These are phyloP conservation scores for Leccinum variabile DNA, from an alignment of 1,284 basidiomycete species.

Conservation along the genomic window DNA sequence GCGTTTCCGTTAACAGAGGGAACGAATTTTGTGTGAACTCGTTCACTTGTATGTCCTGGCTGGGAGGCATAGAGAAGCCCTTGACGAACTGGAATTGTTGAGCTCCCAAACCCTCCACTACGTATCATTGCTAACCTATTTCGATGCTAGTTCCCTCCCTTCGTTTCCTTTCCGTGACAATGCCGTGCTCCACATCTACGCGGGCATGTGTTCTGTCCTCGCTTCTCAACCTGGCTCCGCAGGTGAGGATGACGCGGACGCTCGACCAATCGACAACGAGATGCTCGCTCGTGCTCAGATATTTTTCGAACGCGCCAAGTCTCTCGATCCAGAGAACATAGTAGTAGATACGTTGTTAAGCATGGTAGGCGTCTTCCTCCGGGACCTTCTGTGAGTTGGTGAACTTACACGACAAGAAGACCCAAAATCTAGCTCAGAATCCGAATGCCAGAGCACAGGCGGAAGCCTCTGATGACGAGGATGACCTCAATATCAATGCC, in stretches of 20 bases:
- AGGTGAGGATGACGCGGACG: conserved; percentile 3
- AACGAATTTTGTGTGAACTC: conserved; percentile 73
- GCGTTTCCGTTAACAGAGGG: conserved; percentile 51
- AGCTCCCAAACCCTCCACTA: conserved; percentile 12
- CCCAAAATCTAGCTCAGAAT: conserved; percentile 22
- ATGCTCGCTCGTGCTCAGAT: conserved; percentile 58
- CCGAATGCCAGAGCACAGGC: conserved; percentile 16
- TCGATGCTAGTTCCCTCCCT: conserved; percentile 66
- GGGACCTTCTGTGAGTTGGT: conserved; percentile 3
- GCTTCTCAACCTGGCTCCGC: conserved; percentile 43
- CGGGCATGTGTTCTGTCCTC: conserved; percentile 71
- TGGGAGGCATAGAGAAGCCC: conserved; percentile 62
- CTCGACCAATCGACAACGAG: conserved; percentile 21
- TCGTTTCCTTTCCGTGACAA: conserved; percentile 85
- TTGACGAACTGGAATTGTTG: conserved; percentile 86
- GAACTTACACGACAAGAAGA: conserved; percentile 15
- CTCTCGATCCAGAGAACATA: conserved; percentile 57
- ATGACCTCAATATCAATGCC: conserved; percentile 2
- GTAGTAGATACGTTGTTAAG: conserved; percentile 49
- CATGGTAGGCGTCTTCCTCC: conserved; percentile 42
- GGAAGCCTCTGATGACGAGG: conserved; percentile 49
- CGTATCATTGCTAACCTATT: conserved; percentile 8
- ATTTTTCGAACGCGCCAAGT: conserved; percentile 61
- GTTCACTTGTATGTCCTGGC: conserved; percentile 63
- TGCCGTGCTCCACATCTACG: conserved; percentile 76